phyloP scores from a whole-genome alignment of 805 yeast species.

The Ogataea polymorpha region DNA sequence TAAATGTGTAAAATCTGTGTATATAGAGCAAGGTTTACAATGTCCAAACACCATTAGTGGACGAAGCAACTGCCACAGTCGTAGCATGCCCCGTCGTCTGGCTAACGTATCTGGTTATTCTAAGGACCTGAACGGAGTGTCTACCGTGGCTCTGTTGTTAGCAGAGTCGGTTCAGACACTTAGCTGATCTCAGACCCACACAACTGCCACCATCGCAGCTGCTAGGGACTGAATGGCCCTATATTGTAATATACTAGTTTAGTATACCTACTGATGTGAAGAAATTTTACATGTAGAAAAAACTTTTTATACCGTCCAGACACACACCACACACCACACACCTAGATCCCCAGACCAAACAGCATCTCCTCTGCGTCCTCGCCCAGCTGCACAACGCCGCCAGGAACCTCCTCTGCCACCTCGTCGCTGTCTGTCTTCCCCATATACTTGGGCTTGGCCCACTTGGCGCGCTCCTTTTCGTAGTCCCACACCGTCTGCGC shows the following conservation, averaged over 20 bases:
- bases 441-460: constrained; percentile 43
- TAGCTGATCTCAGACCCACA: constrained; percentile 48
- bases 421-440: constrained; percentile 11
- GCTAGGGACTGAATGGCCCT: constrained; percentile 41
- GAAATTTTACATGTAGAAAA: constrained; percentile 12
- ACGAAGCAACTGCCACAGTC: constrained; percentile 5
- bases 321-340: constrained; percentile 11
- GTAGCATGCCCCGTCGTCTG: constrained; percentile 24
- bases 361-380: constrained; percentile 29
- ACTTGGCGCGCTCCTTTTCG: constrained; percentile 49
- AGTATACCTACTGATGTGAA: constrained; percentile 78
- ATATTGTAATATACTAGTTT: constrained; percentile 53
- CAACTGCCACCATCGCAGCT: constrained; percentile 12
- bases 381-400: constrained; percentile 31
- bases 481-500: constrained; percentile 54
- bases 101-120: constrained; percentile 41
- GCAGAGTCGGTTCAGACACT: constrained; percentile 60
- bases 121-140: constrained; percentile 77
- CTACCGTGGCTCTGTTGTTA: constrained; percentile 71
- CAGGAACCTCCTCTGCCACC: constrained; percentile 9
- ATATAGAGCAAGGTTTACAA: constrained; percentile 23
- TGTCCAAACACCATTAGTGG: constrained; percentile 13
- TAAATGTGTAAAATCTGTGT: constrained; percentile 30
- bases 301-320: constrained; percentile 11
- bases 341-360: constrained; percentile 23